These are phyloP conservation scores for Chaetomium sp. DNA, from an alignment of 2,329 filamentous ascomycete genomes.

Conservation along the genomic window DNA sequence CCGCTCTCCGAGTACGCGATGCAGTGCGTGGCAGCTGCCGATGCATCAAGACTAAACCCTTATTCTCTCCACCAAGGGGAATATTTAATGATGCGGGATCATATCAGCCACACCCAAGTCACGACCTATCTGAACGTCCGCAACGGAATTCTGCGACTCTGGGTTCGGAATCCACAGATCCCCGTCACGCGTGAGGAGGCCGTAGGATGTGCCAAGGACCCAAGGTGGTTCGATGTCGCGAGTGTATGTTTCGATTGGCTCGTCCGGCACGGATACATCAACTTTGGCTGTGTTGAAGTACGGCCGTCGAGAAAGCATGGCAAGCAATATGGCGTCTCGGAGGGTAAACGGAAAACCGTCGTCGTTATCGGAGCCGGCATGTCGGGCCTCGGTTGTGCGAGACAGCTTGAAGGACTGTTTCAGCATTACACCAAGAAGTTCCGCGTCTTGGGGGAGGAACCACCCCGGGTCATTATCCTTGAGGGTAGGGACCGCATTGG, in stretches of 20 bases:
- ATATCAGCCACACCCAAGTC: slow-evolving; percentile 82
- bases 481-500: slow-evolving; percentile 85
- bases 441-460: slow-evolving; percentile 56
- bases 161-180: slow-evolving; percentile 79
- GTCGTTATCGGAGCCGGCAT: slow-evolving; percentile 91
- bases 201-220: slow-evolving; percentile 80
- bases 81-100: slow-evolving; percentile 69
- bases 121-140: slow-evolving; percentile 94
- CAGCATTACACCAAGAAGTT: slow-evolving; percentile 68
- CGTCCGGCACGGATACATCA: slow-evolving; percentile 85
- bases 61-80: slow-evolving; percentile 83
- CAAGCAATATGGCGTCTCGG: slow-evolving; percentile 31
- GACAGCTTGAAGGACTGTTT: slow-evolving; percentile 83
- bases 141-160: slow-evolving; percentile 86
- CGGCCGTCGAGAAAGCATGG: slow-evolving; percentile 41
- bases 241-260: slow-evolving; percentile 91
- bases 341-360: slow-evolving; percentile 59
- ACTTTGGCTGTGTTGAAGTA: slow-evolving; percentile 86
- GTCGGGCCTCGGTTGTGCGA: slow-evolving; percentile 83
- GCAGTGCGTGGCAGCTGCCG: slow-evolving; percentile 84
- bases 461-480: slow-evolving; percentile 70
- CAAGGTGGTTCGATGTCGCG: slow-evolving; percentile 82
- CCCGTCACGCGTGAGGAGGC: slow-evolving; percentile 79
- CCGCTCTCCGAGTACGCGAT: slow-evolving; percentile 73
- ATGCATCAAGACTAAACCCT: slow-evolving; percentile 82